Evolutionary conservation across 352 stramenopile species (phyloP).

Genomic region (Hyaloperonospora brassicae): DNA sequence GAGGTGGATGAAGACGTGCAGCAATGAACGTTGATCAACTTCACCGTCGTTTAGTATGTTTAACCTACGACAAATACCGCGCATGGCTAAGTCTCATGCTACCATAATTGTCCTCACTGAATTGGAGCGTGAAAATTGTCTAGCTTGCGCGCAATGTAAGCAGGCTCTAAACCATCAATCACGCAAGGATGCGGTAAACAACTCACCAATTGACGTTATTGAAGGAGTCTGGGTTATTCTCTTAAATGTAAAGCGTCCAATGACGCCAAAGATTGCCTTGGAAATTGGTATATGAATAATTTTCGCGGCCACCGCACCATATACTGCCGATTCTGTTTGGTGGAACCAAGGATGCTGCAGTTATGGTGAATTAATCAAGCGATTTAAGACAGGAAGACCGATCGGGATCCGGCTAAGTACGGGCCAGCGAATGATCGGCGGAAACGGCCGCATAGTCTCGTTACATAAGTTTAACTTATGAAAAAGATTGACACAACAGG

Average conservation of each 20-base stretch:
- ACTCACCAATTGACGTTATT: slow-evolving; percentile 6
- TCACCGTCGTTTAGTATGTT: not conserved
- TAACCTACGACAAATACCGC: not conserved
- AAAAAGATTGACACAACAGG: no score
- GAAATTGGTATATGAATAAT: not conserved
- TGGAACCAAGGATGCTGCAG: slow-evolving; percentile 1
- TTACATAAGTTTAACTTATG: no score
- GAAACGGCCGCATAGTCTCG: no score
- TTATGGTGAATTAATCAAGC: no score
- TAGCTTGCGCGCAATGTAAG: slow-evolving; percentile 12
- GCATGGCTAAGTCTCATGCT: not conserved
- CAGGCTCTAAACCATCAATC: no score
- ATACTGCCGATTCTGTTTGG: not conserved
- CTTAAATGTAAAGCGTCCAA: not conserved
- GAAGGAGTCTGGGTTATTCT: not conserved
- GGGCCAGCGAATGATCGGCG: no score
- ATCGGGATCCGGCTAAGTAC: no score
- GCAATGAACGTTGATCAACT: not conserved
- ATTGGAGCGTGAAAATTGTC: slow-evolving; percentile 9
- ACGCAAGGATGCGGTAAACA: slow-evolving; percentile 10
- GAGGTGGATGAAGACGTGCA: not conserved
- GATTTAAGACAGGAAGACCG: no score
- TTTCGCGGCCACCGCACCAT: not conserved
- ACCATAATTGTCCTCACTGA: not conserved
- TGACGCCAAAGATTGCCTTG: not conserved